phyloP scores from a whole-genome alignment of 176 grass and related monocot species.

The Triticum turgidum region DNA sequence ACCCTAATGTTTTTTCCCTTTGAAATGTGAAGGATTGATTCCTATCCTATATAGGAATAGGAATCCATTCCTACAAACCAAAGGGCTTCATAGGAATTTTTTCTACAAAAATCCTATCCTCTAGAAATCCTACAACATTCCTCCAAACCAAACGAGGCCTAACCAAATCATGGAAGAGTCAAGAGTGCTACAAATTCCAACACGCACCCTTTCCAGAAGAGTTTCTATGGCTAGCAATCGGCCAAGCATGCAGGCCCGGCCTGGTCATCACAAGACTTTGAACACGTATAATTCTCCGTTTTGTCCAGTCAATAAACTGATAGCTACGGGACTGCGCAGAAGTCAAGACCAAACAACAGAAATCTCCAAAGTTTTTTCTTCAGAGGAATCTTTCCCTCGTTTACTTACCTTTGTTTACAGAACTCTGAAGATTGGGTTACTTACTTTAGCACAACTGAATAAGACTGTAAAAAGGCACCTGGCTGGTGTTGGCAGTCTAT shows the following conservation, averaged over 20 bases:
- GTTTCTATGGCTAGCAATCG: background rate
- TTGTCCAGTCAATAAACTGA: background rate
- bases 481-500: background rate
- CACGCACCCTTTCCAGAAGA: background rate
- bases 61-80: no score
- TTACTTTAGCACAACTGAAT: background rate
- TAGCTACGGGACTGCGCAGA: conserved; percentile 28
- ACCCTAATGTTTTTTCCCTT: no score
- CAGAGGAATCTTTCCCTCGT: background rate
- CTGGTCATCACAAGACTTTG: background rate
- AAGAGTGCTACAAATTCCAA: conserved; percentile 7
- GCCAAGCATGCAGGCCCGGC: background rate
- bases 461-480: background rate
- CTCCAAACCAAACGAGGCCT: no score
- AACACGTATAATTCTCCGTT: background rate
- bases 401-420: background rate
- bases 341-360: conserved; percentile 14
- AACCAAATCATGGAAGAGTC: conserved; percentile 13
- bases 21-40: no score
- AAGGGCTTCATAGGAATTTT: no score
- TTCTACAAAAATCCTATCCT: no score
- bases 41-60: no score
- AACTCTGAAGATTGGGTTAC: background rate
- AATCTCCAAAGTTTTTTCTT: background rate
- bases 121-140: no score